Evolutionary conservation across 192 early-diverging fungal species (phyloP).

Genomic region (Glomus cerebriforme): DNA sequence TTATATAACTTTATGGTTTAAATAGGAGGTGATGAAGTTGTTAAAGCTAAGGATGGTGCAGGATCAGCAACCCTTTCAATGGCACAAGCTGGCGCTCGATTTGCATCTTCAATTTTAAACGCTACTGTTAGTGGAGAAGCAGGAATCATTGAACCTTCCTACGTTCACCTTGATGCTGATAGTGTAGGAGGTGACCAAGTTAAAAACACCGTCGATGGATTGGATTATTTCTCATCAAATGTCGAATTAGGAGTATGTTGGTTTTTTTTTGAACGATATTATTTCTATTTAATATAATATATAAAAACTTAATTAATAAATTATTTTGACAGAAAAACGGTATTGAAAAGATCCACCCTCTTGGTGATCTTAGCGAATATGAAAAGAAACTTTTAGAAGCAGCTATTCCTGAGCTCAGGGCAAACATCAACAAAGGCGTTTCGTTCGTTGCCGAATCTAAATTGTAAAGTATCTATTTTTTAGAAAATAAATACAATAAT

Average conservation of each 20-base stretch:
- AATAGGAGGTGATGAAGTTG: conserved; percentile 93
- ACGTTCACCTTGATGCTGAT: conserved; percentile 73
- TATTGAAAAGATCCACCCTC: conserved; percentile 81
- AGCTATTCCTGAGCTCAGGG: conserved; percentile 88
- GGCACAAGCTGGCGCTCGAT: conserved; percentile 88
- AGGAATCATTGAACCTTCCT: conserved; percentile 88
- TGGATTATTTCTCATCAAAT: conserved; percentile 79
- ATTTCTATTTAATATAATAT: neutral
- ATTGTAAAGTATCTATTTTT: conserved; percentile 22
- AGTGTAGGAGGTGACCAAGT: conserved; percentile 33
- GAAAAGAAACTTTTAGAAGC: conserved; percentile 84
- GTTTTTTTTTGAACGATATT: conserved; percentile 17
- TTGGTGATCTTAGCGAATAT: conserved; percentile 78
- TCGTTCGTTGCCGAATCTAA: conserved; percentile 31
- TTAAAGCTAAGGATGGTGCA: conserved; percentile 98
- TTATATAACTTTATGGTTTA: neutral
- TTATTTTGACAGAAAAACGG: conserved; percentile 58
- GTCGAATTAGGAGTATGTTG: conserved; percentile 71
- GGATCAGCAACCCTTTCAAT: conserved; percentile 90
- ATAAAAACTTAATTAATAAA: neutral
- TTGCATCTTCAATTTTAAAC: conserved; percentile 86
- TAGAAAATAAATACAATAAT: neutral
- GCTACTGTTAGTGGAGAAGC: conserved; percentile 76
- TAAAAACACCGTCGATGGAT: conserved; percentile 34
- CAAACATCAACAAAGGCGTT: conserved; percentile 89